phyloP scores from a whole-genome alignment of 2,329 filamentous ascomycete species.

The Acarospora socialis region DNA sequence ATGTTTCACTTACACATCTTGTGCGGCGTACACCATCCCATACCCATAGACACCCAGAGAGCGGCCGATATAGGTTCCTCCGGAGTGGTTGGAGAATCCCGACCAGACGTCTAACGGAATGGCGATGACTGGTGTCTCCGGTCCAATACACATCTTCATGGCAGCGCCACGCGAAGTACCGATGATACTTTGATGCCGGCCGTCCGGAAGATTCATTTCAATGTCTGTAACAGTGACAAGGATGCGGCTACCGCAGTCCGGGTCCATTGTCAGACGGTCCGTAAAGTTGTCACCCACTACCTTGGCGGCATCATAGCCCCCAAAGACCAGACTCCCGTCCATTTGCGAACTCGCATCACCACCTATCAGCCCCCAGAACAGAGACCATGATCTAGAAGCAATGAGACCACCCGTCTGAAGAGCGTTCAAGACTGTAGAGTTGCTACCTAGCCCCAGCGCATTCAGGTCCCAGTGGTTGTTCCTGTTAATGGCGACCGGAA shows the following conservation, averaged over 20 bases:
- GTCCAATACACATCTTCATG: conserved; percentile 4
- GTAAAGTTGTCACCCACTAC: conserved; percentile 16
- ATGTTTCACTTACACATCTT: conserved; percentile 5
- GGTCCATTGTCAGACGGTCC: conserved; percentile 1
- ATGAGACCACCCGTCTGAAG: conserved; percentile 13
- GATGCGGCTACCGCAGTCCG: conserved; percentile 14
- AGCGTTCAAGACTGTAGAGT: conserved; percentile 18
- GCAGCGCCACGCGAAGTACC: conserved; percentile 6
- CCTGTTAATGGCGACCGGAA: conserved; percentile 4
- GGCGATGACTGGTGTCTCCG: neutral
- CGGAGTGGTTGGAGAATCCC: conserved; percentile 3
- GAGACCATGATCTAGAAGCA: conserved; percentile 16
- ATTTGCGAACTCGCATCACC: conserved; percentile 10
- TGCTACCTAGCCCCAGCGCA: conserved; percentile 16
- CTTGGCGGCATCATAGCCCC: conserved; percentile 20
- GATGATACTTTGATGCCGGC: conserved; percentile 14
- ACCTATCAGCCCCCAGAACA: conserved; percentile 17
- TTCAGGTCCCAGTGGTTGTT: neutral
- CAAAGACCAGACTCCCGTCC: conserved; percentile 19
- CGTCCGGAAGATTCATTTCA: conserved; percentile 17
- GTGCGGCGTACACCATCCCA: conserved; percentile 2
- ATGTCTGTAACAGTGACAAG: conserved; percentile 15
- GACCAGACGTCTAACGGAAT: conserved; percentile 5
- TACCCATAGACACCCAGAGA: conserved; percentile 2
- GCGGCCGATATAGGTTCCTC: conserved; percentile 1